Conservation (phyloP, 148 eudicot genomes). For the Camellia sinensis region DNA sequence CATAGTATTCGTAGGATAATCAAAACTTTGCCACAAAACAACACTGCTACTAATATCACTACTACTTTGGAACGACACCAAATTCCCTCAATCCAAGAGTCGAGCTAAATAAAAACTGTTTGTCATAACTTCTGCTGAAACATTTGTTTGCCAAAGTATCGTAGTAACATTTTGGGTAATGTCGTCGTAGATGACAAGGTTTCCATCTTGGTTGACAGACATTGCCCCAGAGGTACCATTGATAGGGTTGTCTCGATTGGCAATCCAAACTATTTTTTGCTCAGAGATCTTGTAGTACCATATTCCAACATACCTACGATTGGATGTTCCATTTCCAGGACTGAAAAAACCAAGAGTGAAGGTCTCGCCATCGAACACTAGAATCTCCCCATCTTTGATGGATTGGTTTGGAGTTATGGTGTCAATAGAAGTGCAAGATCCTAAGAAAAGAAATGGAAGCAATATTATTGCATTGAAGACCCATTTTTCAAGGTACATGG, state of each 20-base stretch:
- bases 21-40: constrained; percentile 14
- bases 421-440: neutral
- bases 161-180: neutral
- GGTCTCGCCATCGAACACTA: constrained; percentile 9
- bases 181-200: neutral
- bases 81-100: constrained; percentile 9
- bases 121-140: too few species aligned
- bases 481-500: neutral
- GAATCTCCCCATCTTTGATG: neutral
- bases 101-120: neutral
- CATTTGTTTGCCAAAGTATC: neutral
- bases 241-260: too few species aligned
- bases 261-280: too few species aligned
- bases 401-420: constrained; percentile 4
- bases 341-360: neutral
- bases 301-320: too few species aligned
- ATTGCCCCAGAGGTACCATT: neutral
- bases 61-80: neutral
- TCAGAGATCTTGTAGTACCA: too few species aligned
- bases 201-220: constrained; percentile 15
- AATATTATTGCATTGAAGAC: neutral
- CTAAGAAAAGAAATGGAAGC: neutral
- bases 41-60: neutral
- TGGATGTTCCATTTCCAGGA: too few species aligned
- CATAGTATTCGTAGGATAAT: neutral